A percentile compares a stretch with the other conserved stretches of the same genome.
These are phyloP conservation scores for Candida glucosophila DNA, from an alignment of 1,139 yeast genomes.

Conservation along the genomic window DNA sequence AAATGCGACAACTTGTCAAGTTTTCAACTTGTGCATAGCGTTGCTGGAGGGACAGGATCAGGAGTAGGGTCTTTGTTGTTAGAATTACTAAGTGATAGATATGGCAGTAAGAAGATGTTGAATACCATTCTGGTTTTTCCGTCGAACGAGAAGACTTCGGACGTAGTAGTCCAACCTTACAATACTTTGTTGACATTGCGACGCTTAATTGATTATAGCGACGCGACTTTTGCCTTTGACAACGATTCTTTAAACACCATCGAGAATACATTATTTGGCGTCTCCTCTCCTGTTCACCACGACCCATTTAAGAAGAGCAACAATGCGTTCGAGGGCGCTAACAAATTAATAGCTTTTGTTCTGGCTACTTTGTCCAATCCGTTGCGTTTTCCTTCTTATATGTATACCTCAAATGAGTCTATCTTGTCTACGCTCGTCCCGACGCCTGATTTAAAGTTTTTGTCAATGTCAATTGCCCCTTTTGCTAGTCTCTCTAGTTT, in stretches of 20 bases:
- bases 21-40: conserved; percentile 85
- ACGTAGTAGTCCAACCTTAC: conserved; percentile 96
- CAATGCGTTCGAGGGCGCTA: conserved; percentile 62
- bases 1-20: conserved; percentile 86
- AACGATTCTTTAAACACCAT: conserved; percentile 74
- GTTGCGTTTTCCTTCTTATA: conserved; percentile 82
- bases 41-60: conserved; percentile 98
- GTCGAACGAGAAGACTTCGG: conserved; percentile 65
- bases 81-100: conserved; percentile 74
- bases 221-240: conserved; percentile 81
- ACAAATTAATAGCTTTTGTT: conserved; percentile 78
- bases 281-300: conserved; percentile 12
- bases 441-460: conserved; percentile 81
- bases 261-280: conserved; percentile 43
- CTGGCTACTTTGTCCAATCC: conserved; percentile 84
- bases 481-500: conserved; percentile 35
- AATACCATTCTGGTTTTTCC: conserved; percentile 89
- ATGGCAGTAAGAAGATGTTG: conserved; percentile 66
- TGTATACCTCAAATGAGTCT: conserved; percentile 81
- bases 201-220: conserved; percentile 76
- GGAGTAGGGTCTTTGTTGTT: conserved; percentile 83
- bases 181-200: conserved; percentile 77
- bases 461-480: conserved; percentile 84
- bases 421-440: conserved; percentile 80
- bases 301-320: conserved; percentile 14